Base-by-base conservation (phyloP, 2,329 filamentous ascomycete species). In the Rhexocercosporidium sp. region DNA sequence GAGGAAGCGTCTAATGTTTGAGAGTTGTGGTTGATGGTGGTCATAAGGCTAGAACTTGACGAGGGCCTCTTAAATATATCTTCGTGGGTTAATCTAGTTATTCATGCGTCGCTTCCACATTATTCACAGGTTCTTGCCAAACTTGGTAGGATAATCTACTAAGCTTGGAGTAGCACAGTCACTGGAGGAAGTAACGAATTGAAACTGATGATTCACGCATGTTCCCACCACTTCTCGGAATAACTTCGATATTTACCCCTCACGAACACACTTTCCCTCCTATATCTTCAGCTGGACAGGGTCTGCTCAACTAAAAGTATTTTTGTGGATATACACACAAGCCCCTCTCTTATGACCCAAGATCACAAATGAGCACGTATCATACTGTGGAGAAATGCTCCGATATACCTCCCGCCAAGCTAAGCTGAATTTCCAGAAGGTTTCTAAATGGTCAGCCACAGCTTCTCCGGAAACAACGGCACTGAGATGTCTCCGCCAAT, bases 401-500 rank as follows among this genome's bases (percentile, higher is more conserved):
- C 53, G 29, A 37, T 22, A 37, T 27, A 27, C 54, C 25, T 41
- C n/a, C 37, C 20, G 54, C 54, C 54, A 57, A 57, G 54, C 34
- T 18, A 41, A 37, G 31, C 14, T 18, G 54, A 39, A 57, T 39
- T 57, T 22, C 11, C 34, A 34, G 11, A 34, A 41, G 34, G 34
- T n/a, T 39, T 20, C 12, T 39, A 25, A 57, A 12, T 57, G 54
- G 54, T 39, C 54, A 57, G 54, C 31, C 54, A 57, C 31, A 57
- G 20, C 31, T 18, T 9, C 9, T 57, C 34, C 54, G 54, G 54
- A 34, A 57, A 39, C 54, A 57, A 16, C 54, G 54, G 54, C 54
- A 57, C 54, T 57, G 54, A 41, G 12, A 16, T 57, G 54, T 41
- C 54, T 39, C 31, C 31, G 54, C 34, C 54, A 57, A 57, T 57